A percentile compares a stretch with the other conserved stretches of the same genome.
These are phyloP conservation scores for Globisporangium cystogenes DNA, from an alignment of 352 stramenopile species.

Conservation along the genomic window DNA sequence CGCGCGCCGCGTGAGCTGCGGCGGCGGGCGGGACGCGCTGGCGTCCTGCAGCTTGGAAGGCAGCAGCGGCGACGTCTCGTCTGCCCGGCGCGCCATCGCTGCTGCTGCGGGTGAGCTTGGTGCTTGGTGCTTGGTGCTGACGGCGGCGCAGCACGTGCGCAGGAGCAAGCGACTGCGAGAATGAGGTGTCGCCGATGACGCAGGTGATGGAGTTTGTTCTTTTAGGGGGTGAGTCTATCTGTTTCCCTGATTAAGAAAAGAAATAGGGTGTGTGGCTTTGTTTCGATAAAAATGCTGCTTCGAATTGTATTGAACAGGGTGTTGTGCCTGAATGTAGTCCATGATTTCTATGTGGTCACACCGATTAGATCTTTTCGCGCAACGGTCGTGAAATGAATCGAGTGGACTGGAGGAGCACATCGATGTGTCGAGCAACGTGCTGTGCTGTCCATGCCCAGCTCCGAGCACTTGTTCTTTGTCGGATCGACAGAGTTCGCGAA, in stretches of 20 bases:
- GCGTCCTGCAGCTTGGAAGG: conserved; percentile 15
- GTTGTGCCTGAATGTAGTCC: not conserved
- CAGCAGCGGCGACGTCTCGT: conserved; percentile 56
- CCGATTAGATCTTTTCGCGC: not conserved
- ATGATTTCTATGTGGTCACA: not conserved
- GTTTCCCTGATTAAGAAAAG: not conserved
- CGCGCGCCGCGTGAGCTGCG: conserved; percentile 27
- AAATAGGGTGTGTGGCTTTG: not conserved
- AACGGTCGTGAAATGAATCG: not conserved
- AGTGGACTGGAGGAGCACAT: too few species aligned
- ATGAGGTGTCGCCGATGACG: not conserved
- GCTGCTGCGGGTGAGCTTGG: not conserved
- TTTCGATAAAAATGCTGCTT: not conserved
- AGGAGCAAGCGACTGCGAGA: not conserved
- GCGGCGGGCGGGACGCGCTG: conserved; percentile 4
- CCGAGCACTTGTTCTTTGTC: too few species aligned
- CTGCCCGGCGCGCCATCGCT: conserved; percentile 12
- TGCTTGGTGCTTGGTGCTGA: not conserved
- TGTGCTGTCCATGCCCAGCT: too few species aligned
- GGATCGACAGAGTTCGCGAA: too few species aligned
- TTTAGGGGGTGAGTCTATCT: not conserved
- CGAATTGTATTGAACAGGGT: not conserved
- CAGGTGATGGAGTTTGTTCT: not conserved
- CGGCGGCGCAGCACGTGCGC: not conserved
- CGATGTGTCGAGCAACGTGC: too few species aligned